Evolutionary conservation across 306 rosid genomes (phyloP), one percentile per base, ranked within the genome.

Genomic region (Dalbergia oliveri): DNA sequence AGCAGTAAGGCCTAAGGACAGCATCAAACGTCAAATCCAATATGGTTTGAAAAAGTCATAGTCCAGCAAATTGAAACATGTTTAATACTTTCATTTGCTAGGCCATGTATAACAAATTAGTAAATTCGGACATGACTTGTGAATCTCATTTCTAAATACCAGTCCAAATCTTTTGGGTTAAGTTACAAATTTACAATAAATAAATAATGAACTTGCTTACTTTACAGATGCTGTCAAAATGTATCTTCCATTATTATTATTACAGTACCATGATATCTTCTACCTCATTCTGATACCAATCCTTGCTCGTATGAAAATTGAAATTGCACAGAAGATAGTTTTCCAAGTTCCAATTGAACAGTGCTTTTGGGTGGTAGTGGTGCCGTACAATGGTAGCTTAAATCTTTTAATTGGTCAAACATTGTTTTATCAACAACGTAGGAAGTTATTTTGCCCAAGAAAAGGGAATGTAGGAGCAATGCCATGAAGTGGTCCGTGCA

Each of bases 41-140:
- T 67, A 70, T 18, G 5, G 61, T 45, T 53, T 41, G 31, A 23
- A 1, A 43, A 77, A 35, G 19, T 76, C 69, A 59, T 56, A 41
- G 15, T 73, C 66, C 75, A 49, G 31, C 69, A 73, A 26, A 63
- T 26, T 66, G 21, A 53, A 62, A 35, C 26, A 67, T 33, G 56
- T 37, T 84, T 13, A 63, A n/a, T 60, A 54, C 45, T 53, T 50
- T 13, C 59, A 75, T 44, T 66, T 16, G 9, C 61, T 18, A 54
- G 41, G 68, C 53, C 53, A 11, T 77, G 44, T 80, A 69, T 67
- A 56, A 49, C 15, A 45, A 23, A 65, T 5, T 72, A 39, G 57
- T 54, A 63, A 69, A 79, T 41, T 67, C 43, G 64, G 49, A 56
- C 43, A 53, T 23, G 45, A 79, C 75, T 82, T 72, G 44, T n/a